Evolutionary conservation across 2,329 filamentous ascomycete species (phyloP).

Genomic region (Endothia cerciana): DNA sequence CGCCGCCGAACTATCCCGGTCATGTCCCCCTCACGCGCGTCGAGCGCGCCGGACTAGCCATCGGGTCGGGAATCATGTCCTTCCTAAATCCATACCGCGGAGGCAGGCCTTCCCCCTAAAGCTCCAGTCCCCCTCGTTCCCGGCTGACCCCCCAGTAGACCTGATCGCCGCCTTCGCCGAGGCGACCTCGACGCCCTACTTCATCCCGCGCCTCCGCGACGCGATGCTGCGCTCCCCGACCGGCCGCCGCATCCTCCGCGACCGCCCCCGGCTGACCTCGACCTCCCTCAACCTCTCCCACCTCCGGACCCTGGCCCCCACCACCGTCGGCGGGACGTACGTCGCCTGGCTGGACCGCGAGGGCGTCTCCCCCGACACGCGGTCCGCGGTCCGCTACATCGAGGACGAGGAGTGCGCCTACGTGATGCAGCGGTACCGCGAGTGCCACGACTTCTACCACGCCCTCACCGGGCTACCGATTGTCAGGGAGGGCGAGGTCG

Average conservation of each 20-base stretch:
- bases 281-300: slow-evolving; percentile 66
- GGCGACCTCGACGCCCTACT: slow-evolving; percentile 91
- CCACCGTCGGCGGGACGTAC: slow-evolving; percentile 81
- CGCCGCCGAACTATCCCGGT: slow-evolving; percentile 84
- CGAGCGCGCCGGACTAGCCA: slow-evolving; percentile 74
- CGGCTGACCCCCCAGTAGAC: slow-evolving; percentile 55
- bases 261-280: slow-evolving; percentile 86
- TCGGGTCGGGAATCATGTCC: slow-evolving; percentile 66
- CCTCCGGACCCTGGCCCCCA: slow-evolving; percentile 72
- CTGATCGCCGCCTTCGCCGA: slow-evolving; percentile 94
- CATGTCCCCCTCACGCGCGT: slow-evolving; percentile 84
- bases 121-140: slow-evolving; percentile 1
- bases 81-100: slow-evolving; percentile 78
- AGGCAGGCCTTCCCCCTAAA: slow-evolving; percentile 51
- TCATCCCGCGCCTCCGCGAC: slow-evolving; percentile 87
- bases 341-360: slow-evolving; percentile 91
- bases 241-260: slow-evolving; percentile 87
- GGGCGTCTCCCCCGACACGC: slow-evolving; percentile 89
- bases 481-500: slow-evolving; percentile 93
- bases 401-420: slow-evolving; percentile 96
- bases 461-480: slow-evolving; percentile 89
- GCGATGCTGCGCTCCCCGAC: slow-evolving; percentile 86
- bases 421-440: slow-evolving; percentile 96
- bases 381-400: slow-evolving; percentile 81
- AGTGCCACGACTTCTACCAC: slow-evolving; percentile 98